Evolutionary conservation across 805 yeast species (phyloP).

Genomic region (Kluyveromyces dobzhanskii): DNA sequence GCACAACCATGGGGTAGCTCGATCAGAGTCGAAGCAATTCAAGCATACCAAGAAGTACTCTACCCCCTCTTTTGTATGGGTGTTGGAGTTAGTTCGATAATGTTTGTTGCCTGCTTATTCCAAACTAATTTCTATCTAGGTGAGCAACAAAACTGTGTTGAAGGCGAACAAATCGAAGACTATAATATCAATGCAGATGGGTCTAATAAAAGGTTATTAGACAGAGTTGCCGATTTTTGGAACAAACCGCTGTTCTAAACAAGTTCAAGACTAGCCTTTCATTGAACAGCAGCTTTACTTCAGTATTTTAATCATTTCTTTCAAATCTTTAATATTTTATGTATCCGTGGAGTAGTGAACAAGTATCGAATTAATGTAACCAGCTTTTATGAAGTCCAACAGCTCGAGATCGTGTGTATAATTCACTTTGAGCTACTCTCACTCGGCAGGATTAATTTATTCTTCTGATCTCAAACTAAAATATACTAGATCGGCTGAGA

Average conservation of each 20-base stretch:
- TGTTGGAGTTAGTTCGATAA: constrained; percentile 25
- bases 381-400: too few relatives aligned
- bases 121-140: constrained; percentile 32
- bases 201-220: constrained; percentile 9
- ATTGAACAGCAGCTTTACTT: too few relatives aligned
- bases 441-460: too few relatives aligned
- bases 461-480: too few relatives aligned
- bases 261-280: too few relatives aligned
- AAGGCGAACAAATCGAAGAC: constrained; percentile 15
- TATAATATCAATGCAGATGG: constrained; percentile 10
- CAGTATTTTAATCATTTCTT: too few relatives aligned
- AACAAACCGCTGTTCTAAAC: constrained; percentile 6
- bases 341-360: too few relatives aligned
- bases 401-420: too few relatives aligned
- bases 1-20: constrained; percentile 21
- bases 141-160: constrained; percentile 31
- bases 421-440: too few relatives aligned
- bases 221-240: constrained; percentile 13
- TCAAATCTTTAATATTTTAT: too few relatives aligned
- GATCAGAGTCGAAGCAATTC: constrained; percentile 27
- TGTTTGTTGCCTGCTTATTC: constrained; percentile 27
- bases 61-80: constrained; percentile 26
- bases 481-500: too few relatives aligned
- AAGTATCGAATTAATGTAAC: too few relatives aligned
- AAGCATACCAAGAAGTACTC: constrained; percentile 27